Conservation (phyloP, 371 early-diverging fungal species). For the Apophysomyces ossiformis region DNA sequence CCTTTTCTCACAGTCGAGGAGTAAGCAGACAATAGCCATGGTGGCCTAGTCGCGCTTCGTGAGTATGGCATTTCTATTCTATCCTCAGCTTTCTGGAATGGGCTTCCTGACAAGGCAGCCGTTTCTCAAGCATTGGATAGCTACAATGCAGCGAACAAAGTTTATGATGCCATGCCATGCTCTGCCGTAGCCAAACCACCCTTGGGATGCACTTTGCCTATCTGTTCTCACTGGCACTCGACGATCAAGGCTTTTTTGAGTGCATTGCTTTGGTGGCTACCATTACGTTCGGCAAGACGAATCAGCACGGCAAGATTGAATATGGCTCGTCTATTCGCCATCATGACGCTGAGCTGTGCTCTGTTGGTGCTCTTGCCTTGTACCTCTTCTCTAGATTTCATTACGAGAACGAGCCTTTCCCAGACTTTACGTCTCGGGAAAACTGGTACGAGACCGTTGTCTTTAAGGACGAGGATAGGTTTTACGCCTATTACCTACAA, state of each 20-base stretch:
- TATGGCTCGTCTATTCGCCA: slow-evolving; percentile 9
- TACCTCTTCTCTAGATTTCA: slow-evolving; percentile 9
- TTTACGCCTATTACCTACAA: neutral
- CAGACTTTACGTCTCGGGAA: neutral
- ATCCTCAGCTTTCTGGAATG: no score
- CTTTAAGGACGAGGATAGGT: neutral
- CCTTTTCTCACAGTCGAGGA: no score
- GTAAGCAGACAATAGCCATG: no score
- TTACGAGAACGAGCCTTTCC: slow-evolving; percentile 14
- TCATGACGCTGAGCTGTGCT: neutral
- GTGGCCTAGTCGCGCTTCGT: no score
- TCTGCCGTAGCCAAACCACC: slow-evolving; percentile 9
- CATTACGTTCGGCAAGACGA: slow-evolving; percentile 10
- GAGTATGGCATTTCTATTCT: no score
- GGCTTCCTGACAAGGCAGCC: no score
- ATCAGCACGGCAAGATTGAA: slow-evolving; percentile 15
- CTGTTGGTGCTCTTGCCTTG: neutral
- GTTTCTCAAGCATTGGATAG: no score
- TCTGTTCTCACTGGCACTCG: neutral
- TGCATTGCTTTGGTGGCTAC: slow-evolving; percentile 3
- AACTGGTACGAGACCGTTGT: neutral
- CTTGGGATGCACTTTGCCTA: slow-evolving; percentile 12
- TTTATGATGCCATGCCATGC: slow-evolving; percentile 5
- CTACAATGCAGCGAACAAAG: no score
- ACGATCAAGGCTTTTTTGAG: neutral